phyloP scores from a whole-genome alignment of 2,329 filamentous ascomycete species.

The Coniosporium tulheliwenetii region DNA sequence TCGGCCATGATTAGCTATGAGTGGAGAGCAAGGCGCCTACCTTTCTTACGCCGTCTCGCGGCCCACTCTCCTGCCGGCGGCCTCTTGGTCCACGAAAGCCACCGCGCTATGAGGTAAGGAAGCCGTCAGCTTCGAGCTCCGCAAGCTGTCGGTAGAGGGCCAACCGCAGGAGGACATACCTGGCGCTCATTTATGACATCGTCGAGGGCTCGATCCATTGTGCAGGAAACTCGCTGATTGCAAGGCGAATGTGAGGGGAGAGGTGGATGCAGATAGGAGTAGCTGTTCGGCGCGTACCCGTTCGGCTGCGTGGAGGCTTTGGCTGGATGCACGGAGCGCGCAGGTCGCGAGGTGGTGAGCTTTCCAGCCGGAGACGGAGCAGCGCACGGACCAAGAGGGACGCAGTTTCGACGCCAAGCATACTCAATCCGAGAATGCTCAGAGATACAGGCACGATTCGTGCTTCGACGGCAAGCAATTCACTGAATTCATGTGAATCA shows the following conservation, averaged over 20 bases:
- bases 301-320: too few species aligned
- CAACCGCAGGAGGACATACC: conserved; percentile 22
- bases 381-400: too few species aligned
- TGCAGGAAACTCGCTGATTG: conserved; percentile 2
- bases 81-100: conserved; percentile 10
- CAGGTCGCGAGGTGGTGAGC: too few species aligned
- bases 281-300: too few species aligned
- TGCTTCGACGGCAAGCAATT: too few species aligned
- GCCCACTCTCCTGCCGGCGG: conserved; percentile 37
- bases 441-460: too few species aligned
- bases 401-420: too few species aligned
- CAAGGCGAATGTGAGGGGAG: neutral
- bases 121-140: conserved; percentile 2
- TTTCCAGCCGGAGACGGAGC: too few species aligned
- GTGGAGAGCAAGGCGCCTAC: conserved; percentile 25
- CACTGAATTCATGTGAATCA: too few species aligned
- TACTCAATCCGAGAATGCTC: too few species aligned
- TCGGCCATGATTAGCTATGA: neutral
- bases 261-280: neutral
- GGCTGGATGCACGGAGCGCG: too few species aligned
- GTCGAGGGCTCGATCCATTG: conserved; percentile 49
- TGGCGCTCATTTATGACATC: conserved; percentile 48
- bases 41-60: conserved; percentile 85
- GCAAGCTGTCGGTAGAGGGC: neutral
- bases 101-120: conserved; percentile 6